phyloP scores from a whole-genome alignment of 371 early-diverging fungal species.

The Apophysomyces sp. region DNA sequence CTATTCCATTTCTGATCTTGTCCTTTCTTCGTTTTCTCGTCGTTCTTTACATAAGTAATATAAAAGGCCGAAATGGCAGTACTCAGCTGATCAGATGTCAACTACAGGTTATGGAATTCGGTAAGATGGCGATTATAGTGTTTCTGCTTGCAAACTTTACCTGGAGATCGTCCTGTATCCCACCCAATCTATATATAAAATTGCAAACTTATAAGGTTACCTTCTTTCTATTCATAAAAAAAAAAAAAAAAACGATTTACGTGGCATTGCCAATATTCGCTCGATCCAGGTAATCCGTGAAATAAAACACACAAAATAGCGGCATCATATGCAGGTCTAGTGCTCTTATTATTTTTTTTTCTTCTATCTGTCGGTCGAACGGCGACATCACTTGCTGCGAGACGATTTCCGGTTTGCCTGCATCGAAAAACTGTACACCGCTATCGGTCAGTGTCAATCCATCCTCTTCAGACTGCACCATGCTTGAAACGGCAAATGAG shows the following conservation, averaged over 20 bases:
- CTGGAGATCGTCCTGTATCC: neutral
- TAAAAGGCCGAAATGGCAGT: conserved; percentile 7
- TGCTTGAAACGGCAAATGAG: neutral
- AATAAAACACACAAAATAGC: conserved; percentile 42
- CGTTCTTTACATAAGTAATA: conserved; percentile 4
- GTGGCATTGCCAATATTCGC: conserved; percentile 4
- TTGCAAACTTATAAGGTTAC: neutral
- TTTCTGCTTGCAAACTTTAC: too few species aligned
- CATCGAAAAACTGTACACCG: neutral
- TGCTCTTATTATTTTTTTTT: conserved; percentile 27
- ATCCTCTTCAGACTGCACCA: neutral
- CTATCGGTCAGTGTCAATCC: neutral
- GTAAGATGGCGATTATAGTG: too few species aligned
- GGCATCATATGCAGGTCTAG: conserved; percentile 42
- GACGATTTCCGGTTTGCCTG: neutral
- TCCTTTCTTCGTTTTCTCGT: neutral
- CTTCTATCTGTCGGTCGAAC: conserved; percentile 3
- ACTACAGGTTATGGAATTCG: too few species aligned
- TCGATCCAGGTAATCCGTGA: conserved; percentile 29
- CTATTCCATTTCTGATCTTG: neutral
- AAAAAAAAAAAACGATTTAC: neutral
- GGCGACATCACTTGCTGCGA: neutral
- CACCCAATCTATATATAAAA: neutral
- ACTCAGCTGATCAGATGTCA: conserved; percentile 1
- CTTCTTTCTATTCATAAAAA: neutral